phyloP scores from a whole-genome alignment of 768 basidiomycete genomes.

The Termitomyces sp. region DNA sequence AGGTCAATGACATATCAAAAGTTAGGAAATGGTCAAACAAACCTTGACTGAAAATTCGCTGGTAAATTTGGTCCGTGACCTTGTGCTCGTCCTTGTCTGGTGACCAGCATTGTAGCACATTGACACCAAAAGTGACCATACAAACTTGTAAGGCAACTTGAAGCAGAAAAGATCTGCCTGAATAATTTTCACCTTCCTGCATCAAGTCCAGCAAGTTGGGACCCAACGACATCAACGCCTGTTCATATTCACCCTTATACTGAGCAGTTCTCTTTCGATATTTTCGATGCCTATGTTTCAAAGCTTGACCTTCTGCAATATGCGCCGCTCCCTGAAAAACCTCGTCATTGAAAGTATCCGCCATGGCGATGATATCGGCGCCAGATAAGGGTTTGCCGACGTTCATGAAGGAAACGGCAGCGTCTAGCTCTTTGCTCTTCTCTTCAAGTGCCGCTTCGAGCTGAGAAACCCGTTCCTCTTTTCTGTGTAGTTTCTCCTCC shows the following conservation, averaged over 20 bases:
- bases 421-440: constrained; percentile 42
- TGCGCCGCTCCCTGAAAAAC: constrained; percentile 45
- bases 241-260: not conserved
- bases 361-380: constrained; percentile 39
- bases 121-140: constrained; percentile 23
- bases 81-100: constrained; percentile 23
- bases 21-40: constrained; percentile 3
- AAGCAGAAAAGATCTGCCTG: not conserved
- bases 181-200: not conserved
- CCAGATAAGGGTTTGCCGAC: constrained; percentile 41
- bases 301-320: constrained; percentile 39
- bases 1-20: not conserved
- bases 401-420: constrained; percentile 42
- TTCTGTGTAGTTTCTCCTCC: not conserved
- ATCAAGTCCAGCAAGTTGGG: constrained; percentile 27
- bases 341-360: constrained; percentile 43
- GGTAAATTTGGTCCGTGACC: constrained; percentile 27
- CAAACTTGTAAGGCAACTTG: constrained; percentile 30
- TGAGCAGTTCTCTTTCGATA: constrained; percentile 12
- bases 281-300: constrained; percentile 15
- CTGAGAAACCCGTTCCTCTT: not conserved
- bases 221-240: constrained; percentile 28
- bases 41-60: constrained; percentile 39
- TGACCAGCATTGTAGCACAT: constrained; percentile 29
- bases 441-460: constrained; percentile 27